Base-by-base conservation (phyloP, 768 basidiomycete species). In the Pisolithus marmoratus region DNA sequence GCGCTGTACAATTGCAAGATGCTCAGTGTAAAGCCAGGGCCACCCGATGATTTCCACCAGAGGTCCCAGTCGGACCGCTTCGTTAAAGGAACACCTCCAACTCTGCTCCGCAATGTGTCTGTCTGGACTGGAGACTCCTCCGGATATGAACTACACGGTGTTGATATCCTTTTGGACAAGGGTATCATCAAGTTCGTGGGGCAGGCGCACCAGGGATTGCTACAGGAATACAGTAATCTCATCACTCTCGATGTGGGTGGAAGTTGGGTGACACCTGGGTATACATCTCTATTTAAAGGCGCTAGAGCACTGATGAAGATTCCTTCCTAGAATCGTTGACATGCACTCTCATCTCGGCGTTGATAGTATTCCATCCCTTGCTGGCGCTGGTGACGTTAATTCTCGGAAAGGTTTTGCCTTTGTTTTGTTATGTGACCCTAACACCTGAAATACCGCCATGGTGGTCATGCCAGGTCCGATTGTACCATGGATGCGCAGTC, bases 41-140 rank as follows among this genome's bases (percentile, higher is more conserved):
- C 78, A 8, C 67, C 78, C 23, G 43, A 60, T 0, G 60, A 75
- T 36, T 85, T 84, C 53, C 60, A 72, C 57, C 49, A 59, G 9
- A 79, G 87, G 11, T 67, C 70, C 8, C 64, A 65, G 29, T 84
- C 82, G 15, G 84, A 87, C 59, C 72, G 84, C 26, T 79, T 72
- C 54, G 79, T 72, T 7, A 62, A 63, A 0, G 85, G 81, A 0
- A 85, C 87, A 1, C 60, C 60, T 4, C 63, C 82, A 1, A 72
- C 76, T 1, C 69, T 83, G 24, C 73, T 93, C 29, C 74, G 70
- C 52, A 89, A 92, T 62, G 87, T 83, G 9, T 82, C 78, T 5
- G 77, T 92, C 26, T 93, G 90, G 90, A 90, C 89, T 3, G 90
- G 88, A 0, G 66, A 70, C 8, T 57, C 74, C 9, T 70, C 77